phyloP scores from a whole-genome alignment of 306 rosid species.

The Vicia faba region DNA sequence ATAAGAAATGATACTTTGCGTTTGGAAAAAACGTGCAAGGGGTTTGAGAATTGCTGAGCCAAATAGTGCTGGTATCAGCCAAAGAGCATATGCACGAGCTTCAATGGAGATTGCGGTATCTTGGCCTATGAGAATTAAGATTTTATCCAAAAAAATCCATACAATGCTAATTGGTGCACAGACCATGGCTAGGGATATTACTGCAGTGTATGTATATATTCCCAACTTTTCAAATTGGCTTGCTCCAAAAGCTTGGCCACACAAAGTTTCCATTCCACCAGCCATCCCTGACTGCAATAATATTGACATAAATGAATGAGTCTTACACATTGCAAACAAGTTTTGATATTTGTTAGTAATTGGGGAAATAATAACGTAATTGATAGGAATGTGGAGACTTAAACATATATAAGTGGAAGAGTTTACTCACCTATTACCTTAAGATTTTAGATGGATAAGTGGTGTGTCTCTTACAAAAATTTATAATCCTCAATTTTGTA shows the following conservation, averaged over 20 bases:
- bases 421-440: no score
- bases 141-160: conserved; percentile 55
- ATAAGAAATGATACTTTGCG: conserved; percentile 52
- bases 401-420: no score
- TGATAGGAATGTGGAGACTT: no score
- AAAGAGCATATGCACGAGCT: conserved; percentile 53
- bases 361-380: no score
- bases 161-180: conserved; percentile 52
- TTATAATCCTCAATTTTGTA: no score
- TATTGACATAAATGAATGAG: not conserved
- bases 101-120: conserved; percentile 47
- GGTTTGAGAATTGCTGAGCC: conserved; percentile 59
- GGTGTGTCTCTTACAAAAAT: no score
- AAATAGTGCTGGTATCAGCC: conserved; percentile 55
- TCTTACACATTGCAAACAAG: not conserved
- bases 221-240: conserved; percentile 53
- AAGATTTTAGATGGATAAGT: no score
- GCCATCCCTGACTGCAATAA: conserved; percentile 57
- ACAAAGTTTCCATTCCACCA: conserved; percentile 71
- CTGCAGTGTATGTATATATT: conserved; percentile 47
- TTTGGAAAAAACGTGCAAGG: conserved; percentile 48
- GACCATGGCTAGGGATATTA: conserved; percentile 49
- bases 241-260: conserved; percentile 71
- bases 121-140: conserved; percentile 51
- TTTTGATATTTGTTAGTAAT: no score